Evolutionary conservation across 1,139 yeast genomes (phyloP).

Genomic region (Casaregolazyma lundiana): DNA sequence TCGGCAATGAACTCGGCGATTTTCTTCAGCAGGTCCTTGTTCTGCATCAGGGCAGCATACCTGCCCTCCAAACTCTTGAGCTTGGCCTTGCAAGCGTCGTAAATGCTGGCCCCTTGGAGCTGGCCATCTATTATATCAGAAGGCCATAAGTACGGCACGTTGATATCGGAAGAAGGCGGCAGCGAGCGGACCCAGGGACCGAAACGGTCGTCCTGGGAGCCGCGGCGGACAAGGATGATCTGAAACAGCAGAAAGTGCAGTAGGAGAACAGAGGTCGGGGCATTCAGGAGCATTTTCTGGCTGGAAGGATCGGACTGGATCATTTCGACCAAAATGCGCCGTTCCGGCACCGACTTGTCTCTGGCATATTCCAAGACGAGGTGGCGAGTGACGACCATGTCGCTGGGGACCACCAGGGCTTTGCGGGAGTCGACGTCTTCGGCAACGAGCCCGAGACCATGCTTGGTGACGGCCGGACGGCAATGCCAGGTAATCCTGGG

Average conservation of each 20-base stretch:
- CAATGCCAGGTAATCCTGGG: slow-evolving; percentile 8
- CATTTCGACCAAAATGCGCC: slow-evolving; percentile 19
- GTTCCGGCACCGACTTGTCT: slow-evolving; percentile 16
- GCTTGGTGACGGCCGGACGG: slow-evolving; percentile 10
- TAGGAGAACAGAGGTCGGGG: slow-evolving; percentile 15
- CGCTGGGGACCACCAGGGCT: slow-evolving; percentile 23
- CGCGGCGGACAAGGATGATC: slow-evolving; percentile 20
- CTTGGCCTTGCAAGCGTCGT: slow-evolving; percentile 30
- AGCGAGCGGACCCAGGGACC: slow-evolving; percentile 24
- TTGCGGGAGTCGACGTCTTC: slow-evolving; percentile 1
- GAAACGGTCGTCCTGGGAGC: slow-evolving; percentile 21
- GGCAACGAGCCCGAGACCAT: slow-evolving; percentile 18
- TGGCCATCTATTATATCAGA: slow-evolving; percentile 24
- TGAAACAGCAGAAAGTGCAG: slow-evolving; percentile 22
- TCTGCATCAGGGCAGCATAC: slow-evolving; percentile 23
- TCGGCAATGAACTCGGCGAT: slow-evolving; percentile 17
- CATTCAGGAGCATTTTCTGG: slow-evolving; percentile 10
- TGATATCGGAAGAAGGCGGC: slow-evolving; percentile 28
- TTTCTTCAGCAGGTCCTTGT: slow-evolving; percentile 18
- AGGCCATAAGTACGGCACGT: slow-evolving; percentile 31
- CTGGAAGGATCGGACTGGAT: slow-evolving; percentile 13
- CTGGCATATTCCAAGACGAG: slow-evolving; percentile 19
- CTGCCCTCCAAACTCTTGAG: slow-evolving; percentile 23
- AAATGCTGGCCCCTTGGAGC: slow-evolving; percentile 28
- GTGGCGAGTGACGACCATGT: slow-evolving; percentile 18